Evolutionary conservation across 768 basidiomycete genomes (phyloP).

Genomic region (Lentinula detonsa): DNA sequence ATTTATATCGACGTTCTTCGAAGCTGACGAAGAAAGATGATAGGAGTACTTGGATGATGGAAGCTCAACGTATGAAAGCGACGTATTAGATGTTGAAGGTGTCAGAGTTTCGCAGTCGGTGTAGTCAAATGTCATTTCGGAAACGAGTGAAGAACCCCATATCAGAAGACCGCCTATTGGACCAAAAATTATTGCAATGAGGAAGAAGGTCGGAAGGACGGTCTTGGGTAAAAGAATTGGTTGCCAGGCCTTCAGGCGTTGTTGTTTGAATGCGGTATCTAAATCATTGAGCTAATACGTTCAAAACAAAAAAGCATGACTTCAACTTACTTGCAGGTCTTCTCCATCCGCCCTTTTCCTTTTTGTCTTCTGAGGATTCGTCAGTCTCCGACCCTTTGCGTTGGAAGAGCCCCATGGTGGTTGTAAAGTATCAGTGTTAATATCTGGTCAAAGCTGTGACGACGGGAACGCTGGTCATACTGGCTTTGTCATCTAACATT

Average conservation of each 20-base stretch:
- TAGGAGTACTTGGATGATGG: conserved; percentile 66
- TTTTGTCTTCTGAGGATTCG: conserved; percentile 43
- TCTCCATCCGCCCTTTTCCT: conserved; percentile 83
- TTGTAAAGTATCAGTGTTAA: not conserved
- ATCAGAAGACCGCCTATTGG: conserved; percentile 93
- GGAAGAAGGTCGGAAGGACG: conserved; percentile 92
- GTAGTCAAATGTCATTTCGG: conserved; percentile 94
- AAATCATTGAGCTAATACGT: conserved; percentile 14
- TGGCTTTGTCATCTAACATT: not conserved
- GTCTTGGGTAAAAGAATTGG: conserved; percentile 98
- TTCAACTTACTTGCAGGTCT: conserved; percentile 70
- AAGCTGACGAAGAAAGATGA: conserved; percentile 47
- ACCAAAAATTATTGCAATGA: conserved; percentile 91
- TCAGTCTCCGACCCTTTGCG: not conserved
- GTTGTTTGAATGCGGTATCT: conserved; percentile 99
- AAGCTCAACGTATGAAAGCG: conserved; percentile 42
- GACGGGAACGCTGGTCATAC: not conserved
- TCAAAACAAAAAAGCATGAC: not conserved
- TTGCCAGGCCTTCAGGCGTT: conserved; percentile 99
- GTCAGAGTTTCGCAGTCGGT: conserved; percentile 77
- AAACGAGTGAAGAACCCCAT: conserved; percentile 80
- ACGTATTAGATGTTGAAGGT: conserved; percentile 30
- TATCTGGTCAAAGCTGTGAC: not conserved
- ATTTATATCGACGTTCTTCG: conserved; percentile 45
- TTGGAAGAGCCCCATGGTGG: conserved; percentile 6